These are phyloP conservation scores for Thalassiosira exigua DNA, from an alignment of 352 stramenopile genomes.

Conservation along the genomic window DNA sequence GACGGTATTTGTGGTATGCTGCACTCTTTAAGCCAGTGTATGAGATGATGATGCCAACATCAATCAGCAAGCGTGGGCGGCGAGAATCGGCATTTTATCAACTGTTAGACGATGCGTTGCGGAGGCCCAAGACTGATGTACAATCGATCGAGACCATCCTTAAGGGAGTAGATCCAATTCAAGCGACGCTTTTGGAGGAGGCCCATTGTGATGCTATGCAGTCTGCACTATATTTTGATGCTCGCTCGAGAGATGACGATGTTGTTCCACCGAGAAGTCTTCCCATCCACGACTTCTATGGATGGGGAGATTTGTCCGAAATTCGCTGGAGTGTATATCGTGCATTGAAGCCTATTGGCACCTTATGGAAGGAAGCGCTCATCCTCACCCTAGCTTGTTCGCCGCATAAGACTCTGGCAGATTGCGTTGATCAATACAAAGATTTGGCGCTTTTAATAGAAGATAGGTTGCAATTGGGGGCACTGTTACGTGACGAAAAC, in stretches of 20 bases:
- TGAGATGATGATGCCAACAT: not conserved
- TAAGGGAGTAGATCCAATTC: constrained; percentile 15
- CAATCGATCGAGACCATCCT: constrained; percentile 31
- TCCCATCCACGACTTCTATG: no score
- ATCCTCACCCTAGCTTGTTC: constrained; percentile 33
- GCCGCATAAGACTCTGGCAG: not conserved
- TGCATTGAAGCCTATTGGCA: constrained; percentile 14
- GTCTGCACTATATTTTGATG: constrained; percentile 2
- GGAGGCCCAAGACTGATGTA: constrained; percentile 21
- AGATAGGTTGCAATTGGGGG: constrained; percentile 16
- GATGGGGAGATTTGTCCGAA: no score
- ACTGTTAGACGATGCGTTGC: constrained; percentile 20
- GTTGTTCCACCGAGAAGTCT: not conserved
- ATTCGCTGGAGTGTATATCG: constrained; percentile 25
- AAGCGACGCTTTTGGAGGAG: constrained; percentile 2
- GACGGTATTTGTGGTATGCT: constrained; percentile 29
- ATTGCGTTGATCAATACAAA: constrained; percentile 18
- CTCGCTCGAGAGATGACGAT: no score
- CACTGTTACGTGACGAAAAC: constrained; percentile 11
- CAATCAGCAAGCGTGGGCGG: not conserved
- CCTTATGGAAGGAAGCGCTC: constrained; percentile 33
- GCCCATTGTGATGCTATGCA: not conserved
- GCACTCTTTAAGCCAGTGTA: constrained; percentile 30
- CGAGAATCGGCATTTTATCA: constrained; percentile 16
- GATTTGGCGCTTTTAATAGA: constrained; percentile 15